phyloP scores from a whole-genome alignment of 78 protist genomes.

The Thecamonas trahens region DNA sequence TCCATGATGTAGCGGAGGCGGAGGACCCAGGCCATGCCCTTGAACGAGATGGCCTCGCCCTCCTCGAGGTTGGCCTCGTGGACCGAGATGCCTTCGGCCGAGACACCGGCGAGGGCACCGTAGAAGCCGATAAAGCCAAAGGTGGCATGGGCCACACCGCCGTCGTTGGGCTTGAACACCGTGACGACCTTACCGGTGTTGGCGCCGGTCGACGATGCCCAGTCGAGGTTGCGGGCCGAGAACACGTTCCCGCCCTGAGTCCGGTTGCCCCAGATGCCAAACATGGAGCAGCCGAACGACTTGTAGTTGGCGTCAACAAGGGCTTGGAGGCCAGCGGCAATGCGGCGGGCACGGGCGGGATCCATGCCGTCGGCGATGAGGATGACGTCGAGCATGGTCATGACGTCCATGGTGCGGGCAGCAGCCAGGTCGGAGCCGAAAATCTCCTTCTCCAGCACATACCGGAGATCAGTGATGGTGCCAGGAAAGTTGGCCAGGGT shows the following conservation, averaged over 20 bases:
- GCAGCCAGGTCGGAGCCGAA: background rate
- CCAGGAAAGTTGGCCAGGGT: background rate
- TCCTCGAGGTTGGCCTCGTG: constrained; percentile 10
- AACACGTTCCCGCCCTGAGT: background rate
- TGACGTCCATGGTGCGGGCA: background rate
- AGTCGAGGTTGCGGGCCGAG: background rate
- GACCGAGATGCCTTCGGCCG: background rate
- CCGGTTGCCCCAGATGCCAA: background rate
- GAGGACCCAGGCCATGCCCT: background rate
- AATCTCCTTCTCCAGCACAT: background rate
- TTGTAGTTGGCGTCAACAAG: too few species aligned
- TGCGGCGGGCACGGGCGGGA: too few species aligned
- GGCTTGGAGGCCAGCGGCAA: too few species aligned
- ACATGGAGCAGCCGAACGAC: constrained; percentile 15
- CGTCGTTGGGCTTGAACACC: background rate
- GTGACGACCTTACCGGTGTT: background rate
- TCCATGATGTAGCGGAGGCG: constrained; percentile 1
- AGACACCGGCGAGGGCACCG: background rate
- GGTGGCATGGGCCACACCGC: background rate
- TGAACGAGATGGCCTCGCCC: background rate
- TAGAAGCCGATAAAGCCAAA: background rate
- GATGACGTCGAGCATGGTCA: too few species aligned
- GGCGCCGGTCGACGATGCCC: background rate
- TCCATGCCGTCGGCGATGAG: too few species aligned
- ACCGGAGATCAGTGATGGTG: too few species aligned